Evolutionary conservation across 2,329 filamentous ascomycete genomes (phyloP).

Genomic region (Colletotrichum tropicale): DNA sequence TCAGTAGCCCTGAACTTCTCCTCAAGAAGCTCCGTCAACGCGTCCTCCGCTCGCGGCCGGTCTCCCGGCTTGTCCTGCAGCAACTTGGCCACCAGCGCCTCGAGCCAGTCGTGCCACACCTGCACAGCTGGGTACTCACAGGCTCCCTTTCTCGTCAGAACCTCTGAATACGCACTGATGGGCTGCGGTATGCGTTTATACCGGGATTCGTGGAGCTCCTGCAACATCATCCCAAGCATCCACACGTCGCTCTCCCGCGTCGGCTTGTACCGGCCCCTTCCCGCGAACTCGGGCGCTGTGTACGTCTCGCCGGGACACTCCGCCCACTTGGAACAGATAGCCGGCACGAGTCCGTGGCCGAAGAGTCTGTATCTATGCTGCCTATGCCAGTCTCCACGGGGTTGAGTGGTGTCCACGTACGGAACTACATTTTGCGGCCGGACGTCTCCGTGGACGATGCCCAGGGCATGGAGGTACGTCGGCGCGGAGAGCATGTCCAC

Average conservation of each 20-base stretch:
- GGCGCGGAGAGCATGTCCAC: conserved; percentile 1
- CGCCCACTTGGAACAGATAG: not conserved
- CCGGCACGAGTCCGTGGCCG: not conserved
- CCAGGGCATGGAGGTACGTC: not conserved
- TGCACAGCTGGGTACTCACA: not conserved
- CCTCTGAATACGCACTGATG: not conserved
- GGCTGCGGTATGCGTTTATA: not conserved
- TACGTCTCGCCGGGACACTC: not conserved
- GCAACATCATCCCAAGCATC: not conserved
- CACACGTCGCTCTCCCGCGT: not conserved
- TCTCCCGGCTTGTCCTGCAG: not conserved
- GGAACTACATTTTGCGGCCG: not conserved
- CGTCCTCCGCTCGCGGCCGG: not conserved
- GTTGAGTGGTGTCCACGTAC: not conserved
- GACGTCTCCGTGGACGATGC: not conserved
- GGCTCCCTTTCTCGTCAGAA: not conserved
- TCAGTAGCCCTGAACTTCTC: not conserved
- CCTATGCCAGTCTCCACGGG: not conserved
- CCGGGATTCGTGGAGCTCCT: not conserved
- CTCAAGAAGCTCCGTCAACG: not conserved
- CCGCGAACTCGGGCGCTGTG: not conserved
- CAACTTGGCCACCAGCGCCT: not conserved
- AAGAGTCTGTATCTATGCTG: not conserved
- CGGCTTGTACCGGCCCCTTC: not conserved
- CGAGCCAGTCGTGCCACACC: not conserved